Evolutionary conservation across 441 rosid species (phyloP), one percentile per base, ranked within the genome.

Genomic region (Brassica hybrid): DNA sequence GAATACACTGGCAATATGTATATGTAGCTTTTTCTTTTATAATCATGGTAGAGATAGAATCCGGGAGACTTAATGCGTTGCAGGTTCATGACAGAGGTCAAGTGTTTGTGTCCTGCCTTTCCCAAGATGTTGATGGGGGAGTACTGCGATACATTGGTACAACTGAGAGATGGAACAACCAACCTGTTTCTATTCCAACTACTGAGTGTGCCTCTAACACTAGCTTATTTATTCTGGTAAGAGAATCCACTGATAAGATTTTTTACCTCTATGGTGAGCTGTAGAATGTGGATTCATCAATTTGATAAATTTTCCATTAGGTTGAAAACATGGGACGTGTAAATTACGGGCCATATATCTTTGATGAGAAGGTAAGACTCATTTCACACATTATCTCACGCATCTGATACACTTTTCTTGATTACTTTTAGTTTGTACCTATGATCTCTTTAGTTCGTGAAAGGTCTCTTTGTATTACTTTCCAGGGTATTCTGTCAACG

Each of bases 251-350:
- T 17, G 17, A n/a, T 7, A 38, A 23, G 2, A 65, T 43, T 17
- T 10, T 34, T 9, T 64, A 38, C 27, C 74, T 63, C 7, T 36
- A 17, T 12, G 9, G 11, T 34, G 48, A 64, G 6, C 27, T 41
- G 65, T 13, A 76, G 32, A 23, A 23, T 23, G 27, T 23, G 27
- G 27, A 23, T 48, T 69, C 18, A 69, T 52, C 13, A 2, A 74
- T 9, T 14, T 74, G 17, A 48, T 14, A 50, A 50, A 14, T 38
- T 14, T 50, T 50, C 8, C 57, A 16, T 43, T 10, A 58, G 98
- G 99, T 95, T 84, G 99, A 95, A 83, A 95, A 95, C 84, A 86
- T 89, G 94, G 99, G 99, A 50, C 97, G 89, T 21, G 86, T 93
- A 69, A 95, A 95, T 81, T 91, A 93, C 76, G 99, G 99, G 34